These are phyloP conservation scores for Leishmania turanica DNA, from an alignment of 208 protist genomes.

Conservation along the genomic window DNA sequence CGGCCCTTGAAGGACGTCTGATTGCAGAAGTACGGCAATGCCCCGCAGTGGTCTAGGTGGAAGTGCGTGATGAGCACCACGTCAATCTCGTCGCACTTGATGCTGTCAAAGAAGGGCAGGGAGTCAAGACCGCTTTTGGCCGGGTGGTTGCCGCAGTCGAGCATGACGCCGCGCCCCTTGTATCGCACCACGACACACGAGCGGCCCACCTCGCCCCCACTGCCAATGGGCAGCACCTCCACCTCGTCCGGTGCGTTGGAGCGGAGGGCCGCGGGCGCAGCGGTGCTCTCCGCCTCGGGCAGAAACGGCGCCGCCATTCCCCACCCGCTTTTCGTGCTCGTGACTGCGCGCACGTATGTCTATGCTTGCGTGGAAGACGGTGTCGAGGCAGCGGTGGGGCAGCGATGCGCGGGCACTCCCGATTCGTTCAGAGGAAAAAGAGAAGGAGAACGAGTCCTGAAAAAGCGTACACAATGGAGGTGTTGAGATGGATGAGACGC, in stretches of 20 bases:
- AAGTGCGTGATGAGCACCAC: constrained; percentile 98
- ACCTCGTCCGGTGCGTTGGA: constrained; percentile 70
- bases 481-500: too few species aligned
- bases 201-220: constrained; percentile 97
- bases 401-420: not conserved
- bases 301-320: constrained; percentile 20
- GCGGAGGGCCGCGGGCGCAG: constrained; percentile 6
- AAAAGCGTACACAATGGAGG: not conserved
- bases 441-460: not conserved
- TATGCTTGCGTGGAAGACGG: not conserved
- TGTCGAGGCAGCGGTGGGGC: not conserved
- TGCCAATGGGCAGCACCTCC: constrained; percentile 96
- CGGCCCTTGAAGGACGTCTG: constrained; percentile 96
- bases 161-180: constrained; percentile 97
- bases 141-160: constrained; percentile 99
- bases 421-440: not conserved
- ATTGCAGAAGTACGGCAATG: constrained; percentile 96
- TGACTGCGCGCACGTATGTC: not conserved
- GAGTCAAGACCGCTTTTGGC: constrained; percentile 94
- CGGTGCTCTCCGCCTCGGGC: constrained; percentile 17
- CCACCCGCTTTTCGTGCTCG: not conserved
- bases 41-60: constrained; percentile 98
- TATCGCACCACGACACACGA: constrained; percentile 97
- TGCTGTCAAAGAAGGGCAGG: constrained; percentile 98
- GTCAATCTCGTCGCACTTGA: constrained; percentile 94